Evolutionary conservation across 1,284 basidiomycete genomes (phyloP).

Genomic region (Chalciporus sp.): DNA sequence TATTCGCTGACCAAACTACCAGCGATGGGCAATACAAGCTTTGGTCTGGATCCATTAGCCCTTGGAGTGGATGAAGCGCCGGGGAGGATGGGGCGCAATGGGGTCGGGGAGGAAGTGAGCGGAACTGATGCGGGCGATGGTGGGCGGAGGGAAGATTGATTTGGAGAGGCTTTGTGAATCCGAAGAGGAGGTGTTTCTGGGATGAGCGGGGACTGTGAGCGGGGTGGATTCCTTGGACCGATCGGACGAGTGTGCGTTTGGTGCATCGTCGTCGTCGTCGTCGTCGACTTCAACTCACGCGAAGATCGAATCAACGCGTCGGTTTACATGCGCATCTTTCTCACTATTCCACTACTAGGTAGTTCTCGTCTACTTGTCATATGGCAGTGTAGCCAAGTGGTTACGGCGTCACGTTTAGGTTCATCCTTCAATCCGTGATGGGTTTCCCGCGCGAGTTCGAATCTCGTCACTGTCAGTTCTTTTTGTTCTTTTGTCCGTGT

Average conservation of each 20-base stretch:
- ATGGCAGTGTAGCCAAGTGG: slow-evolving; percentile 63
- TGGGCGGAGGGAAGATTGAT: slow-evolving; percentile 37
- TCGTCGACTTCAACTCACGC: background rate
- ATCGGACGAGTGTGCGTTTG: slow-evolving; percentile 48
- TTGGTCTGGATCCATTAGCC: slow-evolving; percentile 32
- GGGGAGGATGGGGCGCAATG: slow-evolving; percentile 33
- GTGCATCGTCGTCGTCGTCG: slow-evolving; percentile 38
- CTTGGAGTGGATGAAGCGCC: slow-evolving; percentile 22
- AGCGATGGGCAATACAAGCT: slow-evolving; percentile 33
- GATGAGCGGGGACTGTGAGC: slow-evolving; percentile 51
- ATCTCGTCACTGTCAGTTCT: slow-evolving; percentile 58
- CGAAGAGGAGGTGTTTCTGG: slow-evolving; percentile 43
- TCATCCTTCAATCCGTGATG: slow-evolving; percentile 48
- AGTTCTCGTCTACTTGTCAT: fast-evolving
- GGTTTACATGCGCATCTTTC: background rate
- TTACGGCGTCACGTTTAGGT: slow-evolving; percentile 66
- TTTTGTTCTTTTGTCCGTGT: slow-evolving; percentile 18
- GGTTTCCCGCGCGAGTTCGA: slow-evolving; percentile 64
- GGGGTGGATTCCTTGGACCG: slow-evolving; percentile 54
- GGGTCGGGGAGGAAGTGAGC: slow-evolving; percentile 36
- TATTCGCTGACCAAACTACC: no score
- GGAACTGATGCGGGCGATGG: slow-evolving; percentile 39
- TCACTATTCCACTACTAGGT: background rate
- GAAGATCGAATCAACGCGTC: slow-evolving; percentile 12
- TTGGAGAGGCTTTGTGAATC: slow-evolving; percentile 39